Conservation (phyloP, 2,329 filamentous ascomycete species). For the Tympanopsis confertula region DNA sequence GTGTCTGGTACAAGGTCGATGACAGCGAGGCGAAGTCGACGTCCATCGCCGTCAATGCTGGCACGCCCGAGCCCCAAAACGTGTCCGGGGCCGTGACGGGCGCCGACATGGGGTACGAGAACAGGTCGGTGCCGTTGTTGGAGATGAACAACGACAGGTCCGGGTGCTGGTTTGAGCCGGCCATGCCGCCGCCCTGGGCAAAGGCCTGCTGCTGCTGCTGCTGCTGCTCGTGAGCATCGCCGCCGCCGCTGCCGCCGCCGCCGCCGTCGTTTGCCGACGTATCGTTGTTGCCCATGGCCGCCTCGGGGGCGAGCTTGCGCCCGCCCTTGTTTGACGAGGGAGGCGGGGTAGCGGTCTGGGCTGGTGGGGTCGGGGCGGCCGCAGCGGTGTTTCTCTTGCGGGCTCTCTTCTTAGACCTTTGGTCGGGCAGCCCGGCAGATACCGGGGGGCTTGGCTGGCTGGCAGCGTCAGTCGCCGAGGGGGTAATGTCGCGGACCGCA, state of each 20-base stretch:
- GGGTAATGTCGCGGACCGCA: too few species aligned
- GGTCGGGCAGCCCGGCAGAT: too few species aligned
- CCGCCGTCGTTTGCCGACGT: too few species aligned
- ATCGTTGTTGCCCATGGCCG: conserved; percentile 9
- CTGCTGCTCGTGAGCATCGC: conserved; percentile 29
- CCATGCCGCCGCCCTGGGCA: conserved; percentile 36
- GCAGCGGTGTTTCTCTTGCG: conserved; percentile 32
- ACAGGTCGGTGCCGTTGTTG: conserved; percentile 40
- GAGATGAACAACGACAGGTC: conserved; percentile 34
- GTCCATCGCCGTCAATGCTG: conserved; percentile 42
- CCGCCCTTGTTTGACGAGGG: conserved; percentile 41
- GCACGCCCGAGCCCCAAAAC: conserved; percentile 43
- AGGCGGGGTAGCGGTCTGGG: conserved; percentile 48
- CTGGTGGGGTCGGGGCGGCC: conserved; percentile 22
- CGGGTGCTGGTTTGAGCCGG: conserved; percentile 32
- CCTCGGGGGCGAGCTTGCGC: conserved; percentile 37
- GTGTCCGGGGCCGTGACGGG: conserved; percentile 31
- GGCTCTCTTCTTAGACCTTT: conserved; percentile 13
- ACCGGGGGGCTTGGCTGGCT: too few species aligned
- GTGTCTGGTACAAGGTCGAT: conserved; percentile 29
- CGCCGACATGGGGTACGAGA: conserved; percentile 48
- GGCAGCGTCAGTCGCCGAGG: too few species aligned
- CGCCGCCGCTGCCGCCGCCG: not conserved
- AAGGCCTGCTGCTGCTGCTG: conserved; percentile 46
- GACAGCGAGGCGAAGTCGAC: conserved; percentile 39